Evolutionary conservation across 192 early-diverging fungal species (phyloP).

Genomic region (Coemansia reversa): DNA sequence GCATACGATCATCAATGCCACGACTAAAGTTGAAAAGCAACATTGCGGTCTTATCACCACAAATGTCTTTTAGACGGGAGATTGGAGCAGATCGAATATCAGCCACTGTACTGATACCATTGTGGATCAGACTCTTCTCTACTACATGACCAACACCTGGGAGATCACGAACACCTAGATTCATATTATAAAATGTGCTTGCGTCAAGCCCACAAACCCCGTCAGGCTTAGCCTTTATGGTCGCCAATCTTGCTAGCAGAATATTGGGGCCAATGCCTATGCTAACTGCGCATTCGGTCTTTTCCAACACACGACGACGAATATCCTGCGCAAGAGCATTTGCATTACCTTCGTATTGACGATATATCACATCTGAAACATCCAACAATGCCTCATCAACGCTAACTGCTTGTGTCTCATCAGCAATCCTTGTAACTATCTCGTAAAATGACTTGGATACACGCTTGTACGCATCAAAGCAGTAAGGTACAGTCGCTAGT

Average conservation of each 20-base stretch:
- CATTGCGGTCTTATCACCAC: conserved; percentile 70
- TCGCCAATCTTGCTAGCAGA: conserved; percentile 73
- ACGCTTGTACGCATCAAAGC: conserved; percentile 70
- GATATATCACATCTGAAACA: conserved; percentile 48
- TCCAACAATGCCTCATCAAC: conserved; percentile 86
- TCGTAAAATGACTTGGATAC: conserved; percentile 66
- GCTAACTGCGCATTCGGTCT: conserved; percentile 66
- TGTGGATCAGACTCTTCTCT: conserved; percentile 46
- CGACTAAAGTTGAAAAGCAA: conserved; percentile 68
- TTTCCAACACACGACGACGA: conserved; percentile 47
- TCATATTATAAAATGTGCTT: conserved; percentile 8
- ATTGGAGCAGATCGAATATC: conserved; percentile 52
- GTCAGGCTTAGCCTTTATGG: conserved; percentile 71
- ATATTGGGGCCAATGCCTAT: conserved; percentile 76
- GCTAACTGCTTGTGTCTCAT: conserved; percentile 76
- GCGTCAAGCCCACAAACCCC: conserved; percentile 46
- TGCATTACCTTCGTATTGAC: conserved; percentile 12
- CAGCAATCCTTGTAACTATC: conserved; percentile 63
- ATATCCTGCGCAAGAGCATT: conserved; percentile 56
- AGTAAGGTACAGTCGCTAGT: conserved; percentile 66
- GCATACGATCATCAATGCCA: conserved; percentile 71
- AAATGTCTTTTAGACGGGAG: conserved; percentile 57
- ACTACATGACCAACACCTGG: conserved; percentile 62
- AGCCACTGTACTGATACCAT: conserved; percentile 47
- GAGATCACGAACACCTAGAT: conserved; percentile 20